A percentile compares a stretch with the other conserved stretches of the same genome.
Evolutionary conservation across 495 filamentous ascomycete genomes (phyloP).

Genomic region (Aspergillus nanangensis): DNA sequence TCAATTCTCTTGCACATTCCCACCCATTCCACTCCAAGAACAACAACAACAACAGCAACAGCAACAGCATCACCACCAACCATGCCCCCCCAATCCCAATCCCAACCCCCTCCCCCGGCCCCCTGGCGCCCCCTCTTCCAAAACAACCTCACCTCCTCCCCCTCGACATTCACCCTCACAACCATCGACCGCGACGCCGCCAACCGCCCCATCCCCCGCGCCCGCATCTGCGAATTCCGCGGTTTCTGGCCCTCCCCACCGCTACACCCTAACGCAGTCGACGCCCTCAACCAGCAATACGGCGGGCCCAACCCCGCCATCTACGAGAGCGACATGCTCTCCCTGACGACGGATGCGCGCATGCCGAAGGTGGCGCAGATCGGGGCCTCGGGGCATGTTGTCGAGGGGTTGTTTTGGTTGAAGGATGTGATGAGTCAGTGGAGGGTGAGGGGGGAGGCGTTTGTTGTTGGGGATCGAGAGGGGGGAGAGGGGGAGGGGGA

Average conservation of each 20-base stretch:
- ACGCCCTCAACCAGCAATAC: conserved; percentile 58
- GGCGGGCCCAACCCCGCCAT: conserved; percentile 54
- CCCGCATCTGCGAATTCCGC: conserved; percentile 68
- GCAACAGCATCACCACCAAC: too few species aligned
- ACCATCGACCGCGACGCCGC: conserved; percentile 51
- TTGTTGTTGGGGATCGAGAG: conserved; percentile 58
- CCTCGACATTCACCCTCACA: conserved; percentile 71
- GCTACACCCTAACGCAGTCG: conserved; percentile 45
- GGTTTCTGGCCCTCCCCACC: conserved; percentile 70
- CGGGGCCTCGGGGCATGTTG: conserved; percentile 47
- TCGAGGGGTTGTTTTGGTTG: conserved; percentile 85
- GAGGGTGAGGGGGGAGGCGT: conserved; percentile 75
- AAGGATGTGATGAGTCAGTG: conserved; percentile 70
- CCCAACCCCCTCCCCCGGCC: too few species aligned
- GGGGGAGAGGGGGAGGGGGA: conserved; percentile 39
- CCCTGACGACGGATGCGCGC: conserved; percentile 82
- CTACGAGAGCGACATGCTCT: conserved; percentile 70
- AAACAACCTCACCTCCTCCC: conserved; percentile 52
- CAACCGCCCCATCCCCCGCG: conserved; percentile 47
- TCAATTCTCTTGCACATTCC: too few species aligned
- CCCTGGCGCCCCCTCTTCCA: conserved; percentile 69
- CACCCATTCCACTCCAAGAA: too few species aligned
- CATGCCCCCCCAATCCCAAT: too few species aligned
- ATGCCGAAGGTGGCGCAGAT: conserved; percentile 80
- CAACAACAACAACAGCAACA: too few species aligned